phyloP scores from a whole-genome alignment of 495 filamentous ascomycete genomes.

The Xylaria venustula region DNA sequence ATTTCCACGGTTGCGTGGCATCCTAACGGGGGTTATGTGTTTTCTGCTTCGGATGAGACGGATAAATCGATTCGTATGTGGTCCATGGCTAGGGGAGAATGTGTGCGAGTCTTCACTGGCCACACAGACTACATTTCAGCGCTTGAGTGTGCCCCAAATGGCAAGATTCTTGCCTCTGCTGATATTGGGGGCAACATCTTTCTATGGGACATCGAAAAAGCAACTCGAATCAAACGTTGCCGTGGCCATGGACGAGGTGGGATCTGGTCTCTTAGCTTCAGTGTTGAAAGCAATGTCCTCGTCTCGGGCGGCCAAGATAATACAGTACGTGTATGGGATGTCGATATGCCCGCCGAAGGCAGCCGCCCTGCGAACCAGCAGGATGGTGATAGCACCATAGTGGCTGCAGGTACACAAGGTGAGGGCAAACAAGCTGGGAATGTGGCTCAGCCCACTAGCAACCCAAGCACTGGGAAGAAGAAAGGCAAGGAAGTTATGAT shows the following conservation, averaged over 20 bases:
- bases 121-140: conserved; percentile 82
- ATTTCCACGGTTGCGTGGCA: conserved; percentile 87
- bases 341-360: conserved; percentile 59
- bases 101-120: conserved; percentile 88
- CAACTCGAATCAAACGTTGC: conserved; percentile 82
- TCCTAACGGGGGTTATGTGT: conserved; percentile 87
- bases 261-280: conserved; percentile 89
- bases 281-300: conserved; percentile 82
- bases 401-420: conserved; percentile 52
- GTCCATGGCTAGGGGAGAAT: conserved; percentile 79
- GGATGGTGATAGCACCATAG: conserved; percentile 37
- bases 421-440: conserved; percentile 43
- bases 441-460: conserved; percentile 35
- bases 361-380: conserved; percentile 26
- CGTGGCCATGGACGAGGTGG: conserved; percentile 91
- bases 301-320: conserved; percentile 89
- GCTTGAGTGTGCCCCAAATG: conserved; percentile 79
- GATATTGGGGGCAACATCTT: conserved; percentile 83
- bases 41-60: conserved; percentile 74
- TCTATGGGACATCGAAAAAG: conserved; percentile 87
- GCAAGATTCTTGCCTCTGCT: conserved; percentile 82
- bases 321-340: conserved; percentile 92
- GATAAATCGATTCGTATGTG: conserved; percentile 97
- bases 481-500: conserved; percentile 88
- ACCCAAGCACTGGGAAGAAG: conserved; percentile 64